phyloP scores from a whole-genome alignment of 768 basidiomycete genomes.

The Suillus placidus region DNA sequence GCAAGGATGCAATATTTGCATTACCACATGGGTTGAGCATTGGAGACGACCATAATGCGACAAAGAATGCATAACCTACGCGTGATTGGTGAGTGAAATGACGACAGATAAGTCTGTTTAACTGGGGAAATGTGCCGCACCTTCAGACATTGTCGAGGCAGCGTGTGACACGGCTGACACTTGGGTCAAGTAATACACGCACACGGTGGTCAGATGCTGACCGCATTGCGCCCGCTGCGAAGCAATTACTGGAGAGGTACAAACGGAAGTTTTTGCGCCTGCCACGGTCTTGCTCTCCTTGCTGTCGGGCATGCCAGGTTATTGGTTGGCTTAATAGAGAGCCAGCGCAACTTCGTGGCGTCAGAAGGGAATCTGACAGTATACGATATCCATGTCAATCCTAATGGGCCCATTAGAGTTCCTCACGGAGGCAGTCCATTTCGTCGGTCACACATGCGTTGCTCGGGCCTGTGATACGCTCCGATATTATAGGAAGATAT shows the following conservation, averaged over 20 bases:
- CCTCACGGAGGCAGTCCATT: not conserved
- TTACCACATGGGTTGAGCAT: not conserved
- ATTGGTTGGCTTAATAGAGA: not conserved
- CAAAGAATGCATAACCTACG: not conserved
- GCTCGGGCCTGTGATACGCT: not conserved
- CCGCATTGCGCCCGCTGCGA: conserved; percentile 1
- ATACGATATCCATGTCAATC: not conserved
- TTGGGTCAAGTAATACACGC: not conserved
- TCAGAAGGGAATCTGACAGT: not conserved
- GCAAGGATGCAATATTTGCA: not conserved
- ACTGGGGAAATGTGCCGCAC: not conserved
- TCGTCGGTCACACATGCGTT: not conserved
- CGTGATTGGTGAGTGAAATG: not conserved
- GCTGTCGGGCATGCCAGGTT: not conserved
- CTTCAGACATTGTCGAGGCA: not conserved
- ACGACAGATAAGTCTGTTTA: not conserved
- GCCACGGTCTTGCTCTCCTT: not conserved
- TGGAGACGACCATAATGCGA: not conserved
- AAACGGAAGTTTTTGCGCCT: not conserved
- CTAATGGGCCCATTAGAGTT: not conserved
- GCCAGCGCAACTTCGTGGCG: not conserved
- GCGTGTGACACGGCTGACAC: not conserved
- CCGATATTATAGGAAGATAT: not conserved
- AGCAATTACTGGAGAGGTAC: not conserved
- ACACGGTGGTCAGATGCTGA: not conserved